phyloP scores from a whole-genome alignment of 208 protist genomes.

The Trypanosoma caninum region DNA sequence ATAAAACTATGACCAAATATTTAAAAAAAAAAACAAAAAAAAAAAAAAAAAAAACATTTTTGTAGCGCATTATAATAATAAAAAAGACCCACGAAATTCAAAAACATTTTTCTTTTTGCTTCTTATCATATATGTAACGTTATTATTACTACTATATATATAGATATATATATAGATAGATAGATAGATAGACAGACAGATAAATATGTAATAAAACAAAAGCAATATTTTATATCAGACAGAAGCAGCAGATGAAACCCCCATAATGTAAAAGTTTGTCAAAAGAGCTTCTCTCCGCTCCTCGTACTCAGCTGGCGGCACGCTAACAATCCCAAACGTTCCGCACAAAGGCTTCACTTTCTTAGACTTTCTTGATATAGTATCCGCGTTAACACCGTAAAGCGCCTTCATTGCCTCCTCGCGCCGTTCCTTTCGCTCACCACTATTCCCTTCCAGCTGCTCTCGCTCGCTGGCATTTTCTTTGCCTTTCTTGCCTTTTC shows the following conservation, averaged over 20 bases:
- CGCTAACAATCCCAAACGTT: constrained; percentile 78
- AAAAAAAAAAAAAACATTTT: constrained; percentile 15
- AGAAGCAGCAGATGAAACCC: neutral
- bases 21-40: neutral
- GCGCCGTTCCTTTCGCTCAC: constrained; percentile 1
- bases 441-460: neutral
- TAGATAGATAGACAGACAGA: neutral
- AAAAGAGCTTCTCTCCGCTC: constrained; percentile 34
- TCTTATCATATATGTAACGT: too few species aligned
- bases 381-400: constrained; percentile 42
- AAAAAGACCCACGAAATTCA: too few species aligned
- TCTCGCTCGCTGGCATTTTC: neutral
- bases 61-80: too few species aligned
- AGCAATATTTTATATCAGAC: neutral
- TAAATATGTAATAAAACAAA: neutral
- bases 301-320: constrained; percentile 59
- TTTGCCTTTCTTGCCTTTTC: constrained; percentile 3
- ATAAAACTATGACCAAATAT: neutral
- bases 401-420: constrained; percentile 35
- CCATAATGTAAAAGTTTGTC: constrained; percentile 34
- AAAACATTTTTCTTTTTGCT: too few species aligned
- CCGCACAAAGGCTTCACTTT: constrained; percentile 51
- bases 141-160: too few species aligned
- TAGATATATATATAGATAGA: too few species aligned
- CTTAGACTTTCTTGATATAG: constrained; percentile 25